Evolutionary conservation across 352 stramenopile species (phyloP).

Genomic region (Pythium rishiriense): DNA sequence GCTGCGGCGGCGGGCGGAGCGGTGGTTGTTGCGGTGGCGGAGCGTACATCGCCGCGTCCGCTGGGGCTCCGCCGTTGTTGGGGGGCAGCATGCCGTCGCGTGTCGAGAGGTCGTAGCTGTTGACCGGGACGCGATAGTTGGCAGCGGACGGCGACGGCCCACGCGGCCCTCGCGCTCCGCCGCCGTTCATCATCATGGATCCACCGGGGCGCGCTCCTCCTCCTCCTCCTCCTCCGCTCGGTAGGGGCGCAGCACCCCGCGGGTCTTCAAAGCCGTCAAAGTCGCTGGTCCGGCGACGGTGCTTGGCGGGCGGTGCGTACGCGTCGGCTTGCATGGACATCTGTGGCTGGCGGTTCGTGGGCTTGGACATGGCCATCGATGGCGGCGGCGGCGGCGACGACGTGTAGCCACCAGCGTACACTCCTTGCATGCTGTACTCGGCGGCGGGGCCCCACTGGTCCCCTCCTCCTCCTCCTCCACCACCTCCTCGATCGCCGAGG

Average conservation of each 20-base stretch:
- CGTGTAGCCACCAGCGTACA: conserved; percentile 2
- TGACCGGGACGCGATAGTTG: conserved; percentile 17
- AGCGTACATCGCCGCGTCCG: background rate
- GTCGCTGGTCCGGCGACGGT: conserved; percentile 17
- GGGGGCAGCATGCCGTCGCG: conserved; percentile 10
- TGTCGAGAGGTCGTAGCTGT: conserved; percentile 14
- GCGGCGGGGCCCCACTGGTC: background rate
- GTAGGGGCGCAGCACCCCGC: background rate
- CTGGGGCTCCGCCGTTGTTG: background rate
- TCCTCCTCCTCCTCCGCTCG: conserved; percentile 6
- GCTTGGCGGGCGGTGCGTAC: conserved; percentile 20
- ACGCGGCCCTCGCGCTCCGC: background rate
- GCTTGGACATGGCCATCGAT: background rate
- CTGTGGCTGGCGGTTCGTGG: background rate
- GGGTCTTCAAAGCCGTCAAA: conserved; percentile 19
- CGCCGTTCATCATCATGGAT: background rate
- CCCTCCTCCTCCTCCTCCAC: background rate
- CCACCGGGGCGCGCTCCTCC: background rate
- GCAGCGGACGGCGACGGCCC: background rate
- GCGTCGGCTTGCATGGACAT: background rate
- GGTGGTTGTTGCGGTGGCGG: conserved; percentile 35
- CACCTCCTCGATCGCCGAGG: background rate
- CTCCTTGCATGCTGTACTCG: conserved; percentile 5
- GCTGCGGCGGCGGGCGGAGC: conserved; percentile 36
- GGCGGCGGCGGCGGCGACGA: background rate